Evolutionary conservation across 495 filamentous ascomycete species (phyloP).

Genomic region (Letharia lupina): DNA sequence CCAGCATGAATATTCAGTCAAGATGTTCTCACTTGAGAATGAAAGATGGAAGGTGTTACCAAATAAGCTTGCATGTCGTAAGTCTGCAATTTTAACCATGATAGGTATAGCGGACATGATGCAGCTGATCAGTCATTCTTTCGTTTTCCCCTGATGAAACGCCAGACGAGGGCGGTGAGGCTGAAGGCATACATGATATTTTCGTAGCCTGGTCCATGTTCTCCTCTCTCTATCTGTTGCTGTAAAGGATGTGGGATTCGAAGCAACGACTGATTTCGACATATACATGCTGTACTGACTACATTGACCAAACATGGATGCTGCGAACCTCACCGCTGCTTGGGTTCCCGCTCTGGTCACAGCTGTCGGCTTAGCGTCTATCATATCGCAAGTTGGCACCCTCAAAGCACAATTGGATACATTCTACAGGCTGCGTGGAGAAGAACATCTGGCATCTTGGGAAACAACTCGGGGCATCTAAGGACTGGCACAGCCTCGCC

Average conservation of each 20-base stretch:
- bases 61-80: too few species aligned
- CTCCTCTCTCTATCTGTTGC: not conserved
- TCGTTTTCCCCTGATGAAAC: not conserved
- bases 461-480: not conserved
- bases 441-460: constrained; percentile 1
- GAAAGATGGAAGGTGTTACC: too few species aligned
- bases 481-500: not conserved
- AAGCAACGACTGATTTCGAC: not conserved
- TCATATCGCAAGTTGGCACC: not conserved
- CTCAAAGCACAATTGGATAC: not conserved
- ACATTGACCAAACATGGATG: not conserved
- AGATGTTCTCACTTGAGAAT: too few species aligned
- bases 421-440: not conserved
- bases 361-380: not conserved
- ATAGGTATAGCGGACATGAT: too few species aligned
- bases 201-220: not conserved
- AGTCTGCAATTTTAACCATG: too few species aligned
- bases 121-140: not conserved
- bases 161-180: too few species aligned
- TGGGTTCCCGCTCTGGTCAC: not conserved
- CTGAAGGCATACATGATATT: not conserved
- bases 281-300: not conserved
- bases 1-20: too few species aligned
- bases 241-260: not conserved
- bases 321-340: constrained; percentile 1